Base-by-base conservation (phyloP, 2,329 filamentous ascomycete genomes). In the Diaporthe sp. region DNA sequence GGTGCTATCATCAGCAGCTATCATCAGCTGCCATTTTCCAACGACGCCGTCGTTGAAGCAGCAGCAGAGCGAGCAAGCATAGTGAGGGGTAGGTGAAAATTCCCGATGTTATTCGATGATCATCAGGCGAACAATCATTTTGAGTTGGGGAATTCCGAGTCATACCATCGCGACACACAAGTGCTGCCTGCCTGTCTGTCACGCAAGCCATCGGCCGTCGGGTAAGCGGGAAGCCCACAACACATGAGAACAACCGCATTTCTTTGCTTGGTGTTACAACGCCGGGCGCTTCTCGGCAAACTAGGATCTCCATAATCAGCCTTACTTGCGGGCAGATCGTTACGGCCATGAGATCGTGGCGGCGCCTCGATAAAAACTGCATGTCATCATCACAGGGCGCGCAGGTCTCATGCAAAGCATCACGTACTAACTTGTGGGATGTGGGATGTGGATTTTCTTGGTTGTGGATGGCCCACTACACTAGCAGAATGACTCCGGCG, bases 341-440 rank as follows among this genome's bases (percentile, higher is more conserved):
- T 22, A 52, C n/a, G 33, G 30, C 30, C 61, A 25, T 52, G 30
- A 52, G 61, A 67, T 67, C 45, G 10, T 5, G 22, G 61, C 28
- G 28, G 45, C 64, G 45, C 45, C 33, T 7, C 30, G 64, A 35
- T 45, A 13, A 13, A 13, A 25, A 15, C 45, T 52, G 64, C 64
- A 68, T 54, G 64, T 68, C 64, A 68, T 68, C 64, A 68, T 68
- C 47, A 40, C 64, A 22, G 40, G 60, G 60, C 60, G 40, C n/a
- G 1, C 40, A 35, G 5, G 64, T 50, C 64, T 28, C 13, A 28
- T 52, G 64, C 33, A 67, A 12, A 40, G 45, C 64, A 52, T 35
- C 64, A 38, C n/a, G n/a, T n/a, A n/a, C n/a, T n/a, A n/a, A n/a
- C n/a, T n/a, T 28, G 45, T 38, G 7, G 28, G 30, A 28, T 17